phyloP scores from a whole-genome alignment of 2,329 filamentous ascomycete species.

The Sphaceloma murrayae region DNA sequence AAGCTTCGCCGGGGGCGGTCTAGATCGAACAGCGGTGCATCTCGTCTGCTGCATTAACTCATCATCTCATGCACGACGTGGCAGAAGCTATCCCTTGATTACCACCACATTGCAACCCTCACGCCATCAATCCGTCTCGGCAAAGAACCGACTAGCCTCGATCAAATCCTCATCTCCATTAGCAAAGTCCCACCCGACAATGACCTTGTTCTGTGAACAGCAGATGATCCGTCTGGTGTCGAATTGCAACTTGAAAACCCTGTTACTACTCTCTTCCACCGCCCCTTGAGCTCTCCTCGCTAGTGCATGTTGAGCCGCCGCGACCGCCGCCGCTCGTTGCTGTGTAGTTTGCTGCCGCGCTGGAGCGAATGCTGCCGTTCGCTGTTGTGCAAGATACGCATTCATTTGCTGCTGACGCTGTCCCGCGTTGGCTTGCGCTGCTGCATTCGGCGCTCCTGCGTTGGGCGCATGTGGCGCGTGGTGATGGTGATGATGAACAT shows the following conservation, averaged over 20 bases:
- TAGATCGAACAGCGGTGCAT: neutral
- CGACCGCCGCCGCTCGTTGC: constrained; percentile 17
- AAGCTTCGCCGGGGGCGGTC: neutral
- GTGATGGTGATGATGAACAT: constrained; percentile 33
- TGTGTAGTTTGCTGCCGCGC: constrained; percentile 8
- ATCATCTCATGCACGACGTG: neutral
- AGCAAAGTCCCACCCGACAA: constrained; percentile 97
- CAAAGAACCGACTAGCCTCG: constrained; percentile 21
- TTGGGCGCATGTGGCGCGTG: constrained; percentile 7
- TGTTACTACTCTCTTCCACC: constrained; percentile 34
- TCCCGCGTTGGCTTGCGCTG: neutral
- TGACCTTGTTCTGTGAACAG: constrained; percentile 81
- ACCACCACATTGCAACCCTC: neutral
- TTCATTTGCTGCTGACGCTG: neutral
- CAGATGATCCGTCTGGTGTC: constrained; percentile 88
- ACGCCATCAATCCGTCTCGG: constrained; percentile 18
- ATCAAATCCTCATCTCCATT: constrained; percentile 61
- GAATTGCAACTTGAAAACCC: constrained; percentile 96
- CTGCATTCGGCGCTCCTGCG: too few species aligned
- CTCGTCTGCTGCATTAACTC: neutral
- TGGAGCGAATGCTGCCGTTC: too few species aligned
- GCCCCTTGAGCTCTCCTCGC: constrained; percentile 25
- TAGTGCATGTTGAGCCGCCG: constrained; percentile 24
- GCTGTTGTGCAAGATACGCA: too few species aligned
- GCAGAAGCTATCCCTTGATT: too few species aligned